Evolutionary conservation across 2,329 filamentous ascomycete species (phyloP), one percentile per base, ranked within the genome.

Genomic region (Aspergillus fumigatus): DNA sequence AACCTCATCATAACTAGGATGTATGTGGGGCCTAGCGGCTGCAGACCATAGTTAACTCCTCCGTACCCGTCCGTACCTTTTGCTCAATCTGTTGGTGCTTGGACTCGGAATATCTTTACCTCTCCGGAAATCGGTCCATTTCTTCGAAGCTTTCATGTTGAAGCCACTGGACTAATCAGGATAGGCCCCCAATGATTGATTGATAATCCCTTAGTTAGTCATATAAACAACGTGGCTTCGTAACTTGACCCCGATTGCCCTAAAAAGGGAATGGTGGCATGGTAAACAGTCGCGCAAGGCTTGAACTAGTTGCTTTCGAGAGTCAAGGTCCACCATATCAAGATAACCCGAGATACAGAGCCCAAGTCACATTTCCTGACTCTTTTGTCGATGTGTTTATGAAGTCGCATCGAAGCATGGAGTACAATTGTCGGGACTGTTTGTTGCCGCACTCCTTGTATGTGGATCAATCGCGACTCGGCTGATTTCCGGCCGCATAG

Each of bases 1-100:
- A 49, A 56, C 35, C n/a, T 29, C 50, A 50, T 45, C 40, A 35
- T 50, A 19, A 14, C 27, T 27, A 56, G 32, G 47, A 26, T 27
- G 19, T 55, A 48, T 54, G 50, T 57, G 52, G 57, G 50, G 50
- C 48, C 50, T 59, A 47, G 21, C 41, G 51, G 52, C 59, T 59
- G 57, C 59, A 59, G 29, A 59, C 53, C 58, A 57, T 55, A 19
- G 35, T 27, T 21, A 23, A 26, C 38, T 32, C 40, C 25, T 25
- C 32, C 32, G 32, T 35, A 35, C 11, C 29, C 14, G 29, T 35
- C 29, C 14, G 29, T 35, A 14, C 29, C 14, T 14, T 35, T 35
- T 35, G 32, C 32, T 17, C 4, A 14, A 14, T 5, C 11, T 14
- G 4, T 35, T 14, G 11, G 11, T 17, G 32, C 32, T 35, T 35